Evolutionary conservation across 352 stramenopile species (phyloP).

Genomic region (Phytophthora fragariae): DNA sequence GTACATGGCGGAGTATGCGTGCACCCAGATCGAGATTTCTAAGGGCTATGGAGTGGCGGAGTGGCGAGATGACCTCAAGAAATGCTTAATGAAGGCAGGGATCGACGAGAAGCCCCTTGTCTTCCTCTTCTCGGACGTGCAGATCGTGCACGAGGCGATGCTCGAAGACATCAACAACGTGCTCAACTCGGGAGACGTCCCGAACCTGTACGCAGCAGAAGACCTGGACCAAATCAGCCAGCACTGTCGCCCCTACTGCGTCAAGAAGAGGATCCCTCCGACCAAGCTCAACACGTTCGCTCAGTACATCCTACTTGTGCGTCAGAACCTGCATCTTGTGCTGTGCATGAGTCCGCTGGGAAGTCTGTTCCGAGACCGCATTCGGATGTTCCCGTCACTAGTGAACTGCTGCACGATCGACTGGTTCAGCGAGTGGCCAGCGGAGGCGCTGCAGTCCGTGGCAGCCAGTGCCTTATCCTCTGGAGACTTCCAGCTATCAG

Average conservation of each 20-base stretch:
- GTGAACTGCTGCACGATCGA: conserved; percentile 92
- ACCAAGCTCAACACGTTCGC: conserved; percentile 96
- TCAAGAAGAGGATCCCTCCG: conserved; percentile 90
- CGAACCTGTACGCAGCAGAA: conserved; percentile 94
- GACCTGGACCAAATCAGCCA: conserved; percentile 94
- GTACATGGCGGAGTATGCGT: conserved; percentile 94
- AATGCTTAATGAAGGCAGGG: conserved; percentile 91
- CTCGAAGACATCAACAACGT: conserved; percentile 97
- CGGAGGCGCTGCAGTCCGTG: conserved; percentile 83
- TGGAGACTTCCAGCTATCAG: conserved; percentile 70
- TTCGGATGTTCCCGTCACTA: conserved; percentile 91
- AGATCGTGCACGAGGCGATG: conserved; percentile 96
- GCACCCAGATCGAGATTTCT: conserved; percentile 95
- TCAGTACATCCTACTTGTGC: conserved; percentile 94
- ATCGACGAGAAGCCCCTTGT: conserved; percentile 94
- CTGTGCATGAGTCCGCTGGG: conserved; percentile 94
- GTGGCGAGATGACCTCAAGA: conserved; percentile 95
- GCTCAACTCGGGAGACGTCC: conserved; percentile 95
- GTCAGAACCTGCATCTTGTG: conserved; percentile 93
- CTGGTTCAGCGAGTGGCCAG: conserved; percentile 91
- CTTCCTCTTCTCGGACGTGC: conserved; percentile 96
- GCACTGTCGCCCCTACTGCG: conserved; percentile 90
- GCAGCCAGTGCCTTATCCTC: conserved; percentile 54
- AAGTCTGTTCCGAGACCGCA: conserved; percentile 91
- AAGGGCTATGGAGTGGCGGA: conserved; percentile 94